Evolutionary conservation across 2,329 filamentous ascomycete genomes (phyloP).

Genomic region (Calycina herbarum): DNA sequence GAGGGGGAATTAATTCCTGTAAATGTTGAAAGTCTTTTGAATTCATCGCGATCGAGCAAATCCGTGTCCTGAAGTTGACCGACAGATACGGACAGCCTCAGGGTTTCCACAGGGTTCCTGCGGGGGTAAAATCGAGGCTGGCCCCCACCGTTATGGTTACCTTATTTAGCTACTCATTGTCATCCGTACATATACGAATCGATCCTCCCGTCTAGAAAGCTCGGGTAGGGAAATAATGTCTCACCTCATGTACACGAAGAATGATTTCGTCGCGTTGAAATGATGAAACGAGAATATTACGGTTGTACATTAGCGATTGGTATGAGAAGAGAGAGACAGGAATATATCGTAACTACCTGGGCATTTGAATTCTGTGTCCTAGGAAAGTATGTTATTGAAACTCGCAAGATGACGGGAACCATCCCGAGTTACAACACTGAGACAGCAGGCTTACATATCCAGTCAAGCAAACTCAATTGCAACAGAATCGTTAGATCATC

Average conservation of each 20-base stretch:
- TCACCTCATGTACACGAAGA: neutral
- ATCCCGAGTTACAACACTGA: neutral
- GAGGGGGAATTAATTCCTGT: too few species aligned
- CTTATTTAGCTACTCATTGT: constrained; percentile 2
- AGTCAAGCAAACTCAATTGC: neutral
- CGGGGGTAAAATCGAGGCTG: too few species aligned
- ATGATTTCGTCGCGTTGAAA: too few species aligned
- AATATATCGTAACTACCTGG: too few species aligned
- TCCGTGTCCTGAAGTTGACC: too few species aligned
- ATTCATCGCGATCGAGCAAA: too few species aligned
- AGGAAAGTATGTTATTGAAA: neutral
- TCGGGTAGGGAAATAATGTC: neutral
- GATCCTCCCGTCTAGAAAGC: neutral
- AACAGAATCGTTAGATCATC: neutral
- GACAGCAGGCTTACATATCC: neutral
- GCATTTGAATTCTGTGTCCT: neutral
- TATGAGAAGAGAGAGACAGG: too few species aligned
- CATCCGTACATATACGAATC: neutral
- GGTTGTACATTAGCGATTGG: too few species aligned
- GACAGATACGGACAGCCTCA: too few species aligned
- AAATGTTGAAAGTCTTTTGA: too few species aligned
- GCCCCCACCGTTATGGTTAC: neutral
- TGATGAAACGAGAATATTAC: too few species aligned
- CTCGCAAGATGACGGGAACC: neutral
- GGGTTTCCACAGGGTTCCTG: too few species aligned